Evolutionary conservation across 768 basidiomycete genomes (phyloP).

Genomic region (Boletus subparvulus): DNA sequence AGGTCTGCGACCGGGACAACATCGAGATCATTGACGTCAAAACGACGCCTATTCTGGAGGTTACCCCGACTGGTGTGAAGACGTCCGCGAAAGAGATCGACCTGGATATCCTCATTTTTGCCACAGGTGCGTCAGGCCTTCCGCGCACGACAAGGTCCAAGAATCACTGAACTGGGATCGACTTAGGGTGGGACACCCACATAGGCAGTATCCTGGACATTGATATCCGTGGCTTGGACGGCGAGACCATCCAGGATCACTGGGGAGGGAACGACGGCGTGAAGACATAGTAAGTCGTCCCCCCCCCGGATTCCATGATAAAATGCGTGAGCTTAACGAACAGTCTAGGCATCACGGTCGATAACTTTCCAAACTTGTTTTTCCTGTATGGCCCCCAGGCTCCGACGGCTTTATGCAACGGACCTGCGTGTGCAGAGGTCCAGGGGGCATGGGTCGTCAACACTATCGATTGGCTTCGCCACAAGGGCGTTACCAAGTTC

Average conservation of each 20-base stretch:
- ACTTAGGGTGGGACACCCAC: slow-evolving; percentile 6
- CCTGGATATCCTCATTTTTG: slow-evolving; percentile 7
- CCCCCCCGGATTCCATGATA: no score
- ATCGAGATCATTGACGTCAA: slow-evolving; percentile 12
- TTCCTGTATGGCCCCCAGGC: slow-evolving; percentile 7
- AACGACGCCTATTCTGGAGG: slow-evolving; percentile 6
- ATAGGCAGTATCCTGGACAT: slow-evolving; percentile 2
- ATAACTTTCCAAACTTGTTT: slow-evolving; percentile 12
- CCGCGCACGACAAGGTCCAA: not conserved
- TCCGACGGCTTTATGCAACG: slow-evolving; percentile 9
- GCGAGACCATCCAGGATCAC: slow-evolving; percentile 7
- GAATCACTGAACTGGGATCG: not conserved
- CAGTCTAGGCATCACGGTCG: slow-evolving; percentile 1
- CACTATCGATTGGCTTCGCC: slow-evolving; percentile 1
- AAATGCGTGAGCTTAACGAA: not conserved
- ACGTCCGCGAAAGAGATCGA: slow-evolving; percentile 2
- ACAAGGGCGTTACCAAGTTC: slow-evolving; percentile 8
- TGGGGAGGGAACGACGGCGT: slow-evolving; percentile 7
- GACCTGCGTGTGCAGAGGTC: slow-evolving; percentile 1
- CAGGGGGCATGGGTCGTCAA: slow-evolving; percentile 4
- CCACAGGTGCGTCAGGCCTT: slow-evolving; percentile 4
- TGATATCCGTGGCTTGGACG: slow-evolving; percentile 3
- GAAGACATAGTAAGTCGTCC: slow-evolving; percentile 9
- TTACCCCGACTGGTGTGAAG: slow-evolving; percentile 4
- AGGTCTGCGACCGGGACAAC: slow-evolving; percentile 9